Base-by-base conservation (phyloP, 2,329 filamentous ascomycete genomes). In the Eutypa lata region DNA sequence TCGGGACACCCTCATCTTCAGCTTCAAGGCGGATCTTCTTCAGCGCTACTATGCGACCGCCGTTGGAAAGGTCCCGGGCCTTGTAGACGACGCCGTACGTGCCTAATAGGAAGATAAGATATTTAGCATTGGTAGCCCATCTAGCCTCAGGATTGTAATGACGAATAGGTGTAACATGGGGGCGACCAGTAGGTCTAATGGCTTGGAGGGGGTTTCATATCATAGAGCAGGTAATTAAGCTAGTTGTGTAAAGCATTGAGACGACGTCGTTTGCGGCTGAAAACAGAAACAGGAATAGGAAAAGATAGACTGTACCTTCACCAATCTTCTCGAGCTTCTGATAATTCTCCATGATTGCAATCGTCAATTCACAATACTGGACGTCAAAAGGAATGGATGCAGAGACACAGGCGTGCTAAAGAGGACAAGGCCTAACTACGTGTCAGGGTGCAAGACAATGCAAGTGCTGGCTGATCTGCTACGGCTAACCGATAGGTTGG, bases 41-140 rank as follows among this genome's bases (percentile, higher is more conserved):
- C 62, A 96, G 78, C 21, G 91, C 91, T 58, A 96, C 91, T 64
- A 96, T 94, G 64, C 90, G 88, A 66, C 90, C 89, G 61, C 82
- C 81, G 67, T 92, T 87, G 60, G 83, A 83, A 55, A 96, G 87
- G 71, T 96, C 91, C 61, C 88, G 86, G 54, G 91, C 91, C 74
- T 96, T 96, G 83, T 96, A 96, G 58, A 96, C 91, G 57, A 96
- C 91, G 72, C 91, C 91, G 70, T 96, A 96, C 16, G 91, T 96
- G 65, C 91, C 91, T 96, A 57, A 33, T 49, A 35, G 48, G 44
- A 51, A 50, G 18, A 28, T 28, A 24, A 47, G 18, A 21, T n/a
- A 49, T 19, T 13, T 28, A 14, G 42, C 22, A 45, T 3, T n/a
- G 21, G 13, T 21, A 14, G 10, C 13, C 13, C 22, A 43, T 19